These are phyloP conservation scores for Gossypium aridum DNA, from an alignment of 441 rosid species.

Conservation along the genomic window DNA sequence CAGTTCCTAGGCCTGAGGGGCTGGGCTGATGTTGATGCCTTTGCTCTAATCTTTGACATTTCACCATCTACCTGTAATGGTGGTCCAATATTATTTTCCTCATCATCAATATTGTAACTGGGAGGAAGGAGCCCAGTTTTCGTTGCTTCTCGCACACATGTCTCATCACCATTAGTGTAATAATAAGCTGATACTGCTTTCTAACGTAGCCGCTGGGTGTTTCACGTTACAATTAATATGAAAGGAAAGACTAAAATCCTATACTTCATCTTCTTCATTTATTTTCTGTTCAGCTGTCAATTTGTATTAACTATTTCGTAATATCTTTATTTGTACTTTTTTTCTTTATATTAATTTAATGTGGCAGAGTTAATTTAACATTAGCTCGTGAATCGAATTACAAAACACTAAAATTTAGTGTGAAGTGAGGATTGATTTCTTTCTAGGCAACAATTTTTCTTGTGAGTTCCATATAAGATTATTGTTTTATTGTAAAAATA, in stretches of 20 bases:
- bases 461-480: neutral
- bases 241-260: neutral
- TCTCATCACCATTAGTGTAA: neutral
- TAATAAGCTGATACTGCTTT: neutral
- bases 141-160: neutral
- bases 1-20: neutral
- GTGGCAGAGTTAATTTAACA: too few species aligned
- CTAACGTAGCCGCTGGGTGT: neutral
- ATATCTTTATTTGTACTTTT: too few species aligned
- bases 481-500: too few species aligned
- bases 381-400: too few species aligned
- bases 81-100: neutral
- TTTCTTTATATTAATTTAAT: too few species aligned
- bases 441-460: neutral
- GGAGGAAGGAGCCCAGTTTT: neutral
- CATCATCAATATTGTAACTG: neutral
- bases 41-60: neutral
- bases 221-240: neutral
- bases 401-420: too few species aligned
- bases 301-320: too few species aligned
- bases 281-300: too few species aligned
- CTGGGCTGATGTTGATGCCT: neutral
- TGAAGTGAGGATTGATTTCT: too few species aligned
- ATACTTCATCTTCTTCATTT: neutral
- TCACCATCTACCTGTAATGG: slow-evolving; percentile 5